Evolutionary conservation across 768 basidiomycete genomes (phyloP), one percentile per base, ranked within the genome.

Genomic region (Auricularia cornea): DNA sequence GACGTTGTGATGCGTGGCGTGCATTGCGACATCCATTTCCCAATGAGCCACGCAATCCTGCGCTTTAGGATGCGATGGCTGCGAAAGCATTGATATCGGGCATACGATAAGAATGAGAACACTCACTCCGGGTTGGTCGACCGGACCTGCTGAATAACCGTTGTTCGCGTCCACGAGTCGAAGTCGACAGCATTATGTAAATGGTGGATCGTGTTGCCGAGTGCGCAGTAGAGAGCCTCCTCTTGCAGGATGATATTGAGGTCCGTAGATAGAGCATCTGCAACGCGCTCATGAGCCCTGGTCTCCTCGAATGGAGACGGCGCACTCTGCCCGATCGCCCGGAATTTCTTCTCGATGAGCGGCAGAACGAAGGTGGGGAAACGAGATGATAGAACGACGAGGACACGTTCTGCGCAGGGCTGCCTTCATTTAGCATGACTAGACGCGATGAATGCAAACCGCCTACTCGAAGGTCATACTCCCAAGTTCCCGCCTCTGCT

Each of bases 31-130:
- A 93, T 81, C 90, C 92, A 94, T 79, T 87, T 89, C 29, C 95
- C 94, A 56, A 98, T 82, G 3, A 98, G 77, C 94, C 94, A 97
- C 1, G 95, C 94, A 66, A 98, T 89, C 33, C 95, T 84, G n/a
- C 94, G 84, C 73, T 98, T 96, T 65, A 98, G 84, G 61, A 98
- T 90, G 0, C 91, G 89, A 71, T 89, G 93, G 63, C 94, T 96
- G 63, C 31, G 48, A 11, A 44, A 41, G 33, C 35, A 48, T 61
- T 60, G 64, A 62, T 70, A 26, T 63, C 11, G 54, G 5, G 6
- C 38, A 16, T 6, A 32, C 3, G 30, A 28, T 3, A 1, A 29
- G 38, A 52, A 18, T 56, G 32, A 40, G 31, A 33, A 57, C 61
- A 70, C 81, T 60, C 68, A 89, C 90, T 77, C 83, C 30, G 84